Conservation (phyloP, 2,329 filamentous ascomycete genomes). For the Colletotrichum australisinense region DNA sequence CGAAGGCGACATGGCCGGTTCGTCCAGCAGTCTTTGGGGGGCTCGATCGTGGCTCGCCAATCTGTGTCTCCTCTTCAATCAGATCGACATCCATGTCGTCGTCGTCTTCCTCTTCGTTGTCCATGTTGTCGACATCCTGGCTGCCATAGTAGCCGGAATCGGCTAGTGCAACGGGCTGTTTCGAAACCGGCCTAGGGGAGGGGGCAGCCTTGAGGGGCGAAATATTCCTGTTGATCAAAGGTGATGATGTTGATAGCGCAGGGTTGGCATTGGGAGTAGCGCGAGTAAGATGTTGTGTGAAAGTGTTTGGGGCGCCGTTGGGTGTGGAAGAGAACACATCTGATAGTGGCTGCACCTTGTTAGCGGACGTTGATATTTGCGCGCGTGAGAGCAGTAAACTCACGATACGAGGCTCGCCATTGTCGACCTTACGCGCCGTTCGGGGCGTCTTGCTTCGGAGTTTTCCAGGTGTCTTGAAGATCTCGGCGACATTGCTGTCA, state of each 20-base stretch:
- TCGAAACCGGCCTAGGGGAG: slow-evolving; percentile 46
- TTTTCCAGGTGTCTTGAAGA: slow-evolving; percentile 95
- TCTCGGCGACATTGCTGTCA: slow-evolving; percentile 85
- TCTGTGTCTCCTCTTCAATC: slow-evolving; percentile 39
- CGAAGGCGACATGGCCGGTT: slow-evolving; percentile 34
- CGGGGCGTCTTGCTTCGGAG: slow-evolving; percentile 84
- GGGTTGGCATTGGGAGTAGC: slow-evolving; percentile 69
- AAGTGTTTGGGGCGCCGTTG: slow-evolving; percentile 65
- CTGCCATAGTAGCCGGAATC: slow-evolving; percentile 82
- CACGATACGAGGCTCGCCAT: slow-evolving; percentile 72
- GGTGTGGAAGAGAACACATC: slow-evolving; percentile 68
- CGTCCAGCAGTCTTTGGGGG: slow-evolving; percentile 24
- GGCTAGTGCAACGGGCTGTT: slow-evolving; percentile 50
- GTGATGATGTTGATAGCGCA: slow-evolving; percentile 55
- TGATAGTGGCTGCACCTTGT: slow-evolving; percentile 64
- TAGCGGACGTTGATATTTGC: slow-evolving; percentile 35
- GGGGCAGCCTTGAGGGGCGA: slow-evolving; percentile 47
- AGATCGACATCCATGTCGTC: slow-evolving; percentile 57
- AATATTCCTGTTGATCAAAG: slow-evolving; percentile 47
- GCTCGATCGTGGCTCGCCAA: slow-evolving; percentile 27
- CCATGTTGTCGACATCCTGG: slow-evolving; percentile 49
- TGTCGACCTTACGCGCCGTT: slow-evolving; percentile 72
- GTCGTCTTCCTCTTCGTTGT: slow-evolving; percentile 53
- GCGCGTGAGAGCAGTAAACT: slow-evolving; percentile 45
- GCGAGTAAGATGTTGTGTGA: slow-evolving; percentile 60